Conservation (phyloP, 352 stramenopile genomes). For the Peronospora farinosa region DNA sequence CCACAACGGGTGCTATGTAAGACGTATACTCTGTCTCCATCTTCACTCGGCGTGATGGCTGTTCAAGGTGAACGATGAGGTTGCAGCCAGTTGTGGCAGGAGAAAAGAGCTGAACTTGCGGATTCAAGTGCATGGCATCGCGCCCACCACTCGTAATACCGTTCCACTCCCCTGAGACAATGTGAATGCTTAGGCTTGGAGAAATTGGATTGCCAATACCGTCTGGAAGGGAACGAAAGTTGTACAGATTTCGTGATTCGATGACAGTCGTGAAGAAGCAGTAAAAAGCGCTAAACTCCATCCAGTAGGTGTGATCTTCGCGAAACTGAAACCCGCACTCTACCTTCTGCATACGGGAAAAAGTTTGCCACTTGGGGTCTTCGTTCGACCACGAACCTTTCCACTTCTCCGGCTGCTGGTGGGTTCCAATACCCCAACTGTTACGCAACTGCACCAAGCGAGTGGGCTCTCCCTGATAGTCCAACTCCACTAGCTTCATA, state of each 20-base stretch:
- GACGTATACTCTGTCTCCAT: conserved; percentile 69
- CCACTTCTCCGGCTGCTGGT: conserved; percentile 62
- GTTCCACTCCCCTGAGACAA: conserved; percentile 74
- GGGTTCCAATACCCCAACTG: conserved; percentile 64
- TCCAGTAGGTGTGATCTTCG: conserved; percentile 76
- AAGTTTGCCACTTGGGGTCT: conserved; percentile 63
- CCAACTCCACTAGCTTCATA: conserved; percentile 67
- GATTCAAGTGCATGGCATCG: conserved; percentile 80
- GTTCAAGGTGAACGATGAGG: conserved; percentile 58
- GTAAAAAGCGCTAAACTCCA: conserved; percentile 75
- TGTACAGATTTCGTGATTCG: conserved; percentile 80
- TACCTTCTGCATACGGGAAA: conserved; percentile 70
- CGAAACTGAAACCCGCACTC: conserved; percentile 74
- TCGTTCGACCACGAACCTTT: conserved; percentile 60
- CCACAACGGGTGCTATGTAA: conserved; percentile 74
- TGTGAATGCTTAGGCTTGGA: conserved; percentile 63
- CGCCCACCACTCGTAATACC: conserved; percentile 69
- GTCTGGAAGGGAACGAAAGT: conserved; percentile 62
- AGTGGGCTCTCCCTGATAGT: conserved; percentile 44
- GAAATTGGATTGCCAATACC: conserved; percentile 49
- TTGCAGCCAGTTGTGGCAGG: conserved; percentile 46
- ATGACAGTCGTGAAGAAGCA: conserved; percentile 73
- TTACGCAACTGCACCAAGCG: conserved; percentile 76
- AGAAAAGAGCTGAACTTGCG: conserved; percentile 78
- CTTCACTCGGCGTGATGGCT: conserved; percentile 66